These are phyloP conservation scores for Arthrobotrys iridis DNA, from an alignment of 2,329 filamentous ascomycete species.

Conservation along the genomic window DNA sequence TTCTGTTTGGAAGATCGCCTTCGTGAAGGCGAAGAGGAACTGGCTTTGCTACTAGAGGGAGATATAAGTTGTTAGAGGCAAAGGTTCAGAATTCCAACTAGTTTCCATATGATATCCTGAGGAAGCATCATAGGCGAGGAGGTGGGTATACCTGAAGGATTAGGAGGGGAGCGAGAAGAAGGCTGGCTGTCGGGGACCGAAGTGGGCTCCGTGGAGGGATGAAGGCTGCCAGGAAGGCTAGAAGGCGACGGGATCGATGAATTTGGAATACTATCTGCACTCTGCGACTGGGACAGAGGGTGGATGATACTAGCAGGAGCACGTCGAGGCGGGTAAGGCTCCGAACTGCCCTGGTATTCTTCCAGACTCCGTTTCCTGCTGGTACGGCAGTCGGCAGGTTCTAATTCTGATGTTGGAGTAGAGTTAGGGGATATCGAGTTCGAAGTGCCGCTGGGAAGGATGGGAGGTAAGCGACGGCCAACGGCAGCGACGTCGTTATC, in stretches of 20 bases:
- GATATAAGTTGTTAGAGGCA: not conserved
- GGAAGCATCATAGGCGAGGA: not conserved
- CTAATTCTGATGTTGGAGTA: not conserved
- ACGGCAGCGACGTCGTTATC: slow-evolving; percentile 4
- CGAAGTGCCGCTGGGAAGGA: slow-evolving; percentile 2
- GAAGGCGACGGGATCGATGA: not conserved
- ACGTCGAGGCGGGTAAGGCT: not conserved
- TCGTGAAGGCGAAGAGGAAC: slow-evolving; percentile 17
- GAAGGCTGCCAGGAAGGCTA: slow-evolving; percentile 13
- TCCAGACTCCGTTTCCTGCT: slow-evolving; percentile 38
- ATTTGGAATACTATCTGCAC: slow-evolving; percentile 27
- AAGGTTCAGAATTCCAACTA: slow-evolving; percentile 1
- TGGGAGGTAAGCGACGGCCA: slow-evolving; percentile 17
- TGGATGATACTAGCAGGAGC: slow-evolving; percentile 15
- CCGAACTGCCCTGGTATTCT: slow-evolving; percentile 28
- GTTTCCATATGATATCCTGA: not conserved
- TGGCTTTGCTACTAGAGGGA: slow-evolving; percentile 18
- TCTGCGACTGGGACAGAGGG: slow-evolving; percentile 13
- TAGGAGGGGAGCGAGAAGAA: slow-evolving; percentile 3
- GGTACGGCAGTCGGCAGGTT: not conserved
- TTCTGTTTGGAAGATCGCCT: not conserved
- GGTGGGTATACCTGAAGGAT: slow-evolving; percentile 14
- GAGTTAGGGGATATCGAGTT: not conserved
- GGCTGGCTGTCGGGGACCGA: not conserved
- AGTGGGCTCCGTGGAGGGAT: not conserved